phyloP scores from a whole-genome alignment of 2,329 filamentous ascomycete genomes.

The Sclerotinia spermophila region DNA sequence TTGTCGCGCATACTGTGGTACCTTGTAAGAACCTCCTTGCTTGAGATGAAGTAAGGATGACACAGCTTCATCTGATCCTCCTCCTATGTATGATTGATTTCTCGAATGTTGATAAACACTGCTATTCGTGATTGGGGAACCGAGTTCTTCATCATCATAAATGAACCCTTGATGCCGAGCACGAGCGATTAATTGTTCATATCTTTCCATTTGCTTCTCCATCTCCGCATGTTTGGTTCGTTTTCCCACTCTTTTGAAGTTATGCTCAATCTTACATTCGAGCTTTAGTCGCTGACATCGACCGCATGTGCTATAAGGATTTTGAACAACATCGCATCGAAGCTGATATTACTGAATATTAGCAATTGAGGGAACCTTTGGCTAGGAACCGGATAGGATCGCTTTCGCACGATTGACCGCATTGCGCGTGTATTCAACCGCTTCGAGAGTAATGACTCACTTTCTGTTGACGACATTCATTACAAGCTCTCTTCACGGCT shows the following conservation, averaged over 20 bases:
- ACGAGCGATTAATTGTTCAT: constrained; percentile 58
- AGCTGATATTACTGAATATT: constrained; percentile 48
- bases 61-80: constrained; percentile 61
- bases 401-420: not conserved
- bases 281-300: constrained; percentile 77
- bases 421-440: constrained; percentile 9
- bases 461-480: constrained; percentile 83
- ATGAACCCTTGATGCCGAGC: constrained; percentile 58
- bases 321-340: constrained; percentile 79
- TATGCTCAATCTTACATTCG: constrained; percentile 81
- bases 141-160: constrained; percentile 52
- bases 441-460: constrained; percentile 46
- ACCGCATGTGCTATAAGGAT: constrained; percentile 73
- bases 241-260: constrained; percentile 82
- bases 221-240: constrained; percentile 80
- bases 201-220: constrained; percentile 74
- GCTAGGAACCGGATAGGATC: not conserved
- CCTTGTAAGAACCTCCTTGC: constrained; percentile 53
- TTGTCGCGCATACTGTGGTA: constrained; percentile 37
- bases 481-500: constrained; percentile 75
- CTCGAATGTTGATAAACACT: constrained; percentile 55
- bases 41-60: constrained; percentile 64
- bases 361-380: constrained; percentile 9
- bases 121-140: constrained; percentile 57
- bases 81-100: constrained; percentile 55